Base-by-base conservation (phyloP, 2,329 filamentous ascomycete genomes). In the Penicillium sp. region DNA sequence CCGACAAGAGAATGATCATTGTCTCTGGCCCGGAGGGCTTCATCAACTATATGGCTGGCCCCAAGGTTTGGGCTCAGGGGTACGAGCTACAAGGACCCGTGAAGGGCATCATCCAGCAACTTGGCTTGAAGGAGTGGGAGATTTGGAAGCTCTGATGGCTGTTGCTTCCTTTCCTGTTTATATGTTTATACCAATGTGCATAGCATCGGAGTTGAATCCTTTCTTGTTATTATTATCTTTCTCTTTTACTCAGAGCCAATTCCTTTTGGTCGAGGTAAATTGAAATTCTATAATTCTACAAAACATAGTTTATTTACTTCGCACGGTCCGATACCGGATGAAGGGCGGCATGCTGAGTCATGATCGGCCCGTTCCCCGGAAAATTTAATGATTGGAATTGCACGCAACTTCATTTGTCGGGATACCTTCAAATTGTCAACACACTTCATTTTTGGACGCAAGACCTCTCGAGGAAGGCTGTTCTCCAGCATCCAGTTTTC, bases 11-110 rank as follows among this genome's bases (percentile, higher is more conserved):
- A 59, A 70, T 96, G 20, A 77, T 97, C n/a, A 79, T 96, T 56
- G 83, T 97, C 1, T 96, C 91, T 0, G 94, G 94, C 0, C 93
- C 94, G 0, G 90, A 96, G 54, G 93, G 94, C 0, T 97, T 97
- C 73, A 81, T 97, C 40, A 81, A 83, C 45, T 82, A 88, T 61
- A 90, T 89, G 74, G 90, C 91, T 2, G 93, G 94, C 1, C 78
- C 85, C 9, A 96, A 96, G 60, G 74, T 83, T 3, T 95, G 90
- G 89, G 76, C 80, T 11, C 81, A 81, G 26, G 90, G 91, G 0
- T 77, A 77, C 57, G 88, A 96, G 72, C 78, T 83, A 11, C 91
- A 96, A 66, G 92, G 92, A 0, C 79, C 83, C 0, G 74, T 96
- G 0, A 81, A 83, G 5, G 92, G 92, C 0, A 69, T 91, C 2